Evolutionary conservation across 371 early-diverging fungal genomes (phyloP), one percentile per base, ranked within the genome.

Genomic region (Capniomyces stellatus): DNA sequence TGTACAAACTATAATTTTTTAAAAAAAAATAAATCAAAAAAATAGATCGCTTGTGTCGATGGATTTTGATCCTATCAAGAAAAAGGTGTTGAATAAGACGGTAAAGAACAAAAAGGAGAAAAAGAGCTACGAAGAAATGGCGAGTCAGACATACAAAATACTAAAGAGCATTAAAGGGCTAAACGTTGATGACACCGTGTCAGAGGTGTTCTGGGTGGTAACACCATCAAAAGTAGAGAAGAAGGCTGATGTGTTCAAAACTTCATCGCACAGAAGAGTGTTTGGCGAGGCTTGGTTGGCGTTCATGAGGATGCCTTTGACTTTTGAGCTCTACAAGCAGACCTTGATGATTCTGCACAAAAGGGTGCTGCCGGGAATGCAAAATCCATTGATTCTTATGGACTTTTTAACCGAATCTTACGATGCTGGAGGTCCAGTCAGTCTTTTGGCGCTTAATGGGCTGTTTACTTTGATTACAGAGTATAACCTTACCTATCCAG

Each of bases 401-500:
- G 91, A 90, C 64, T 95, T 89, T 64, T 72, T 95, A 73, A 84
- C 83, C 10, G 85, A 81, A 48, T 73, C 87, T 10, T 93, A 92
- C 62, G 81, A 89, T 47, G 66, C 74, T 42, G 90, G 90, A 10
- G 93, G 93, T 3, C 77, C 82, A 13, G 66, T 87, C 57, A 84
- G 88, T 67, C 57, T 95, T 44, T 67, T 95, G 46, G 94, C 96
- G 1, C 71, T 95, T 48, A 90, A 93, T 61, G 88, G 92, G 19
- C 68, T 95, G 23, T 95, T 92, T 52, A 82, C 87, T 12, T 73
- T 95, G 58, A 90, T 95, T 51, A 70, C 76, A 2, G 78, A 92
- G 55, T 81, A 95, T 66, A 89, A 89, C 59, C 65, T 93, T 80
- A 92, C 90, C 66, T 95, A 93, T 62, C 94, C 94, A n/a, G 83